Base-by-base conservation (phyloP, 768 basidiomycete species). In the Hygrocybe punicea region DNA sequence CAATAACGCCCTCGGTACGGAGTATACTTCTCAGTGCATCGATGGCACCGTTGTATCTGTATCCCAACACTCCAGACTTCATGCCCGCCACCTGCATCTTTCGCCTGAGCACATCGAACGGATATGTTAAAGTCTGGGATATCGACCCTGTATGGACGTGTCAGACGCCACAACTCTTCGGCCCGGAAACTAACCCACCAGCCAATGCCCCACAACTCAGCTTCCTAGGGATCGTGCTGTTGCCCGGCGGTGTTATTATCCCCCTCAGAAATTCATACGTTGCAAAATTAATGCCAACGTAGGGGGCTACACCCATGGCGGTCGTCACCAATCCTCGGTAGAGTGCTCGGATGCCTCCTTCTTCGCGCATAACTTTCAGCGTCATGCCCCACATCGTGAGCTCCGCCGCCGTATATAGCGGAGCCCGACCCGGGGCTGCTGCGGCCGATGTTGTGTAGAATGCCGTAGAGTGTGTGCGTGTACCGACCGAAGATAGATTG, bases 31-130 rank as follows among this genome's bases (percentile, higher is more conserved):
- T 70, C 61, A 94, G 70, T 8, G 91, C 93, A 69, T 94, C 87
- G 34, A 92, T 57, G 6, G 93, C 94, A 8, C 91, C 90, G 42
- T 73, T 84, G 71, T 93, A 95, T 70, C 85, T 84, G 62, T 84
- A 75, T 46, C 80, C 79, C 59, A 83, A 67, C 11, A 79, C 76
- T 16, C 80, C 81, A 11, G 73, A 77, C 63, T 81, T 72, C 85
- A 94, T 87, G 11, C 92, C 92, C 5, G 84, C 81, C 58, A 96
- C 91, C 70, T 98, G 96, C 88, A 98, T 93, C 78, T 98, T 96
- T 59, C 96, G 81, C 47, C 96, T 81, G 57, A 98, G 72, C 5
- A 98, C 91, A 69, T 99, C 96, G 65, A 97, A 91, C 8, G 96
- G 96, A 69, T 96, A 98, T 4, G 95, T 98, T 63, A 98, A 72